Evolutionary conservation across 78 protist genomes (phyloP), one percentile per base, ranked within the genome.

Genomic region (Dictyostelium purpureum): DNA sequence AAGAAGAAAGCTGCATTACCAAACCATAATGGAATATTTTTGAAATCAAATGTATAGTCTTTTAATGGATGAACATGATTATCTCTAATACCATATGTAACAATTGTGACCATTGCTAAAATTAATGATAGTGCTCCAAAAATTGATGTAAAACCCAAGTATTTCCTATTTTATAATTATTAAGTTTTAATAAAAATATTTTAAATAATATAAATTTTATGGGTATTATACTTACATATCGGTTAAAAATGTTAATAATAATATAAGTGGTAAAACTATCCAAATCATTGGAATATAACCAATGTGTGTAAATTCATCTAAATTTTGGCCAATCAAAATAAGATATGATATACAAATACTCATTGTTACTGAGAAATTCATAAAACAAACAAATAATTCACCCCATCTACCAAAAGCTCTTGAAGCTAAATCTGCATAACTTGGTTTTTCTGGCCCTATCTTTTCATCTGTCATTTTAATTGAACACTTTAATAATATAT

Each of bases 1-100:
- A 85, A 85, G 24, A 85, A 85, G 81, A 85, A 85, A 33, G 91
- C 91, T 16, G 91, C 91, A 26, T 51, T 77, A 57, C 91, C 91
- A 73, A 85, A 85, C 91, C 91, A 85, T 18, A 73, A 40, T 73
- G 91, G 91, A 21, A 85, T 73, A 26, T 85, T 73, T 42, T 57
- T 26, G 21, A 43, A 85, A 59, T 85, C 78, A 26, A 85, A 65
- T 21, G 49, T 56, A 77, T 85, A 85, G 0, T 85, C 81, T 7
- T 35, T 5, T 10, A 66, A 33, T 70, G 91, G 65, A 40, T 73
- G 40, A 28, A 85, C 54, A 42, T 12, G 10, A 43, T 85, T 42
- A 45, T 85, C 91, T 24, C 49, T 56, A 18, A 71, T 57, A 85
- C 91, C 91, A 85, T 85, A 85, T 9, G 18, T 43, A 2, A 85